These are phyloP conservation scores for Fusarium multiceps DNA, from an alignment of 2,329 filamentous ascomycete genomes.

Conservation along the genomic window DNA sequence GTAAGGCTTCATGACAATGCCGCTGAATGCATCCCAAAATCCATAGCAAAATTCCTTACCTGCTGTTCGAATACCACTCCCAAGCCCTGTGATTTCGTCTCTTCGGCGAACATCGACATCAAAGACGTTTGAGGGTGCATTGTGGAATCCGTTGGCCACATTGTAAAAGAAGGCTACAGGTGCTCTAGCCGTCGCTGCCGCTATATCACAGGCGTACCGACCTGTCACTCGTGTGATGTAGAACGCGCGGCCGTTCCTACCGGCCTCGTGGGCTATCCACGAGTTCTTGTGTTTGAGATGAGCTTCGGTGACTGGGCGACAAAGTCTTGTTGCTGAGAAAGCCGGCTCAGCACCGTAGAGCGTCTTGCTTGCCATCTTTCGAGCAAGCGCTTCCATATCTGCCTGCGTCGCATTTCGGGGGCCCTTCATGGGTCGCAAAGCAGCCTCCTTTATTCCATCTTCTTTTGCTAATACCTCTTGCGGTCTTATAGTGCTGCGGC, in stretches of 20 bases:
- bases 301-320: slow-evolving; percentile 31
- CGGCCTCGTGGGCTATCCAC: slow-evolving; percentile 45
- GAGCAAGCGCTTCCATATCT: slow-evolving; percentile 47
- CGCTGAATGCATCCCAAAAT: slow-evolving; percentile 75
- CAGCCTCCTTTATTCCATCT: neutral
- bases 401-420: slow-evolving; percentile 32
- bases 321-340: neutral
- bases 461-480: neutral
- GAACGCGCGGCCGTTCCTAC: slow-evolving; percentile 42
- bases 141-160: slow-evolving; percentile 78
- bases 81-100: slow-evolving; percentile 74
- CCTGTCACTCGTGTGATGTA: slow-evolving; percentile 56
- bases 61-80: slow-evolving; percentile 68
- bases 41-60: slow-evolving; percentile 73
- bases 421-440: neutral
- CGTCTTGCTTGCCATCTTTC: slow-evolving; percentile 49
- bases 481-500: neutral
- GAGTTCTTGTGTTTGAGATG: slow-evolving; percentile 39
- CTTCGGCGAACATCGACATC: slow-evolving; percentile 70
- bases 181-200: slow-evolving; percentile 70
- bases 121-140: slow-evolving; percentile 73
- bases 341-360: slow-evolving; percentile 64
- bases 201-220: slow-evolving; percentile 68
- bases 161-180: slow-evolving; percentile 77
- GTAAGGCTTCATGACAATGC: slow-evolving; percentile 72